These are phyloP conservation scores for Barnettozyma vustinii DNA, from an alignment of 805 yeast genomes.

Conservation along the genomic window DNA sequence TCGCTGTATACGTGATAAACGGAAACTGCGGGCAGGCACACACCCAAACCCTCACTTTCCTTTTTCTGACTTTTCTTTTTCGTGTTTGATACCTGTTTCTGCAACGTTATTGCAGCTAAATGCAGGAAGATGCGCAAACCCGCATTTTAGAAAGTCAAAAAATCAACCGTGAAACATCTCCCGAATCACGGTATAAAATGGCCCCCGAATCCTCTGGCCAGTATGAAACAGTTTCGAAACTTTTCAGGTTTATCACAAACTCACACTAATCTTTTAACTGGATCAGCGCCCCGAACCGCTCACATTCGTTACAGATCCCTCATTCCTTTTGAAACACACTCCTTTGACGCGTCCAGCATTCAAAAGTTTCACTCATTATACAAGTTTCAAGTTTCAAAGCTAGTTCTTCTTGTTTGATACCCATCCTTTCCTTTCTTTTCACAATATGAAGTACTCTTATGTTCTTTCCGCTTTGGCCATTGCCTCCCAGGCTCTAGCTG, in stretches of 20 bases:
- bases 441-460: conserved; percentile 21
- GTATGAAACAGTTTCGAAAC: not conserved
- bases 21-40: not conserved
- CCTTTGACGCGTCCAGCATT: conserved; percentile 6
- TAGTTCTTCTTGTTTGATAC: not conserved
- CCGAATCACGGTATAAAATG: not conserved
- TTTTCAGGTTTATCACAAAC: not conserved
- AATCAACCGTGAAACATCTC: not conserved
- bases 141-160: not conserved
- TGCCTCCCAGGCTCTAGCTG: conserved; percentile 23
- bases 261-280: not conserved
- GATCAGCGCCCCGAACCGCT: not conserved
- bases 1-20: no score
- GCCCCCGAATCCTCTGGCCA: not conserved
- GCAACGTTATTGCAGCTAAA: not conserved
- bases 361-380: not conserved
- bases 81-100: not conserved
- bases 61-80: not conserved
- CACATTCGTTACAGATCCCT: not conserved
- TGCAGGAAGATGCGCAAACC: not conserved
- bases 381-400: no score
- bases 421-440: not conserved
- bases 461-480: conserved; percentile 21
- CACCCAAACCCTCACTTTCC: not conserved
- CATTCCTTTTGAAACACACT: not conserved